phyloP scores from a whole-genome alignment of 768 basidiomycete genomes.

The Kondoa malvinella region DNA sequence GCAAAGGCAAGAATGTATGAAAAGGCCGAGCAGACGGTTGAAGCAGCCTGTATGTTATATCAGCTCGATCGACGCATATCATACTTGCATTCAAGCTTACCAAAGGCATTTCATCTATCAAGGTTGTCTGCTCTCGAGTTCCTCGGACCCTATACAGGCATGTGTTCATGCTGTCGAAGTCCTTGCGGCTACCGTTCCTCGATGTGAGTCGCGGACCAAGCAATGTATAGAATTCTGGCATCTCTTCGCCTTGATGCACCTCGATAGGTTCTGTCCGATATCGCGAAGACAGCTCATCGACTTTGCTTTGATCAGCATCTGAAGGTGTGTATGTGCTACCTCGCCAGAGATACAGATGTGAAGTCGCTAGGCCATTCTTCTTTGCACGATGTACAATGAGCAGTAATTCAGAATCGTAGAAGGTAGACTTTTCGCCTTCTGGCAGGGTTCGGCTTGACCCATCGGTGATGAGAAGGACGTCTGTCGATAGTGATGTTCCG shows the following conservation, averaged over 20 bases:
- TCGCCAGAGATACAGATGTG: background rate
- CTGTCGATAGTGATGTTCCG: background rate
- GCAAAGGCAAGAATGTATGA: background rate
- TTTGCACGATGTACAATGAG: background rate
- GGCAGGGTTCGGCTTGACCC: background rate
- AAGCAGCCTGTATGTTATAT: background rate
- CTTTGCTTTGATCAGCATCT: background rate
- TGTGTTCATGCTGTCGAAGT: background rate
- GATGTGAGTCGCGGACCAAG: no score
- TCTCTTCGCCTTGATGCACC: background rate
- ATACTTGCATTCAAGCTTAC: background rate
- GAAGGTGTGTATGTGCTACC: background rate
- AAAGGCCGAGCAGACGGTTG: background rate
- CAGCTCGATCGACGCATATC: background rate
- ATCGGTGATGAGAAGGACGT: background rate
- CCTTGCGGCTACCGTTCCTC: background rate
- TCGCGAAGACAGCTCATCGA: background rate
- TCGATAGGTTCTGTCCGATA: constrained; percentile 3
- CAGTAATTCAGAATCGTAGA: background rate
- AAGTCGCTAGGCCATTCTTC: background rate
- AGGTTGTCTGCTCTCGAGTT: background rate
- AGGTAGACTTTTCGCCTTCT: background rate
- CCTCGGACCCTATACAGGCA: constrained; percentile 2
- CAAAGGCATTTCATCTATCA: background rate
- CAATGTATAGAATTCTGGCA: background rate